Conservation (phyloP, 2,329 filamentous ascomycete species). For the Aspergillus versicolor region DNA sequence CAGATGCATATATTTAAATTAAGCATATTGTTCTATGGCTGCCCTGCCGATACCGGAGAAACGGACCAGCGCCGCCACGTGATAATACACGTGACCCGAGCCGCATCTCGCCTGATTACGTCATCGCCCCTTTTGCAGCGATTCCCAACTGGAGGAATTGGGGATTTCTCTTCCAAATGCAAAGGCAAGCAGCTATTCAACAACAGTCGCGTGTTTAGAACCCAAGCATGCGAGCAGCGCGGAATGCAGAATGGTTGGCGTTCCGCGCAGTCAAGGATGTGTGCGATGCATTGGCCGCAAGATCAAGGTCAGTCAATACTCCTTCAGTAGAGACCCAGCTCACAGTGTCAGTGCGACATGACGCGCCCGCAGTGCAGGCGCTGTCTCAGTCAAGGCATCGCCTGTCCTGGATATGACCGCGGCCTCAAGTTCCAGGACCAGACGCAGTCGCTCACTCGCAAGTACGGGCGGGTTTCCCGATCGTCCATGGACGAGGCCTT, state of each 20-base stretch:
- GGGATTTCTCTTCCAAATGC: too few relatives aligned
- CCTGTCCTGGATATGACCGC: neutral
- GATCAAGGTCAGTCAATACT: constrained; percentile 7
- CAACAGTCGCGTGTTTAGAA: too few relatives aligned
- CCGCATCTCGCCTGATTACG: too few relatives aligned
- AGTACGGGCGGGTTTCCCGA: neutral
- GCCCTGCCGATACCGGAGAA: too few relatives aligned
- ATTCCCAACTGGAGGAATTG: too few relatives aligned
- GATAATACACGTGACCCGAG: too few relatives aligned
- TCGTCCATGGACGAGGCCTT: constrained; percentile 7
- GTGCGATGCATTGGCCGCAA: constrained; percentile 9
- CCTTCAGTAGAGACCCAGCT: too few relatives aligned
- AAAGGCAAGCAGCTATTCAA: too few relatives aligned
- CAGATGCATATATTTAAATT: too few relatives aligned
- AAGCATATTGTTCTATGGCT: too few relatives aligned
- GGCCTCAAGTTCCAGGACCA: neutral
- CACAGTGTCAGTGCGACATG: neutral
- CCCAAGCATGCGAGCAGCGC: neutral
- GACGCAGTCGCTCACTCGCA: neutral
- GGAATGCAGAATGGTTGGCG: constrained; percentile 8
- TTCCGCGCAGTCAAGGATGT: constrained; percentile 12
- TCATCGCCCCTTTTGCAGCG: too few relatives aligned
- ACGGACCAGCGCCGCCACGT: too few relatives aligned
- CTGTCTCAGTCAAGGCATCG: neutral
- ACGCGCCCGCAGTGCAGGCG: neutral